phyloP scores from a whole-genome alignment of 441 rosid genomes.

The Erodium texanum region DNA sequence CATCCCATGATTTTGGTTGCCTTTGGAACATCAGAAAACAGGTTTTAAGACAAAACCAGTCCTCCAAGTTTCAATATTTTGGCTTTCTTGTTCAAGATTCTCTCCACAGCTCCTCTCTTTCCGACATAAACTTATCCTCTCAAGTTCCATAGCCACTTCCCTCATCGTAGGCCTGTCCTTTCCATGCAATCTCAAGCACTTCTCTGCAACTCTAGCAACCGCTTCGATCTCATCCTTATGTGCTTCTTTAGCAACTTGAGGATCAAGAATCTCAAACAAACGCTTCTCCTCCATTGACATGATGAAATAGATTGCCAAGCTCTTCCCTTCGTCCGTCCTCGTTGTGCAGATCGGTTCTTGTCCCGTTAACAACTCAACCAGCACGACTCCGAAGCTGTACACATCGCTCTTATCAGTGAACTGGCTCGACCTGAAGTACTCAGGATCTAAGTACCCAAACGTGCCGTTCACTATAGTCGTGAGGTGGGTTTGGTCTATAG shows the following conservation, averaged over 20 bases:
- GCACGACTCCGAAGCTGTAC: background rate
- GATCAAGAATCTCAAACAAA: background rate
- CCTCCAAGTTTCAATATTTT: background rate
- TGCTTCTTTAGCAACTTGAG: background rate
- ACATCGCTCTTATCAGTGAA: background rate
- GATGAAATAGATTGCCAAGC: background rate
- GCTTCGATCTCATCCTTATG: background rate
- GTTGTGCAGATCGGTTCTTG: background rate
- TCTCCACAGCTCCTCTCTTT: background rate
- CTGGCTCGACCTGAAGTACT: constrained; percentile 5
- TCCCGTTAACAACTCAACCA: background rate
- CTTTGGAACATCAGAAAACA: no score
- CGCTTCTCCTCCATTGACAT: background rate
- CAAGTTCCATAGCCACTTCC: background rate
- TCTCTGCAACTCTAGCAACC: background rate
- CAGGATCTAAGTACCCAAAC: background rate
- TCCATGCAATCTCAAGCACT: background rate
- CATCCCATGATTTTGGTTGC: no score
- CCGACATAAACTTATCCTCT: background rate
- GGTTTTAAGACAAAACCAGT: background rate
- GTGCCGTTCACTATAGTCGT: background rate
- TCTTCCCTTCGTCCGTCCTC: background rate
- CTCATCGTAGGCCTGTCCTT: background rate
- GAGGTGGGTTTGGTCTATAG: constrained; percentile 1
- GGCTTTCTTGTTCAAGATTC: background rate